Conservation (phyloP, 108 stramenopile species). For the Pseudonitzschia multistriata region DNA sequence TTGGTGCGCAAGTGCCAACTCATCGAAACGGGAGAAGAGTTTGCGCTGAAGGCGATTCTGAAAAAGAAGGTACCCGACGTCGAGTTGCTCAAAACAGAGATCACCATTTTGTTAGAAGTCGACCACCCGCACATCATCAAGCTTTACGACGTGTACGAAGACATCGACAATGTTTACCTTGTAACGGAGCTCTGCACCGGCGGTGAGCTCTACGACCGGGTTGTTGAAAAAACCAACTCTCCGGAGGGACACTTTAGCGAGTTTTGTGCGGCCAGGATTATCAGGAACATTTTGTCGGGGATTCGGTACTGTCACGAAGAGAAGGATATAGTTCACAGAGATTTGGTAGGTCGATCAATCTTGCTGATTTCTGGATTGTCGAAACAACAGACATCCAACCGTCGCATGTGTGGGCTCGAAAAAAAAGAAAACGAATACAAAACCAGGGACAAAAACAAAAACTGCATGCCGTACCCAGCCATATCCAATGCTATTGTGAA, state of each 20-base stretch:
- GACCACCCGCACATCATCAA: slow-evolving; percentile 76
- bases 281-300: slow-evolving; percentile 56
- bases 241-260: slow-evolving; percentile 44
- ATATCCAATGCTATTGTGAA: too few species aligned
- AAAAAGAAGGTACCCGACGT: slow-evolving; percentile 33
- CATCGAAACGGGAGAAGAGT: slow-evolving; percentile 16
- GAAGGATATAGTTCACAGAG: slow-evolving; percentile 63
- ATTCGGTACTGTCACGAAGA: slow-evolving; percentile 70
- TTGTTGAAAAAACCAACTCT: slow-evolving; percentile 47
- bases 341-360: slow-evolving; percentile 33
- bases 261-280: slow-evolving; percentile 45
- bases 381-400: not conserved
- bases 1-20: slow-evolving; percentile 19
- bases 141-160: slow-evolving; percentile 76
- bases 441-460: too few species aligned
- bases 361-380: too few species aligned
- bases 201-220: slow-evolving; percentile 78
- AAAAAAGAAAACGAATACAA: too few species aligned
- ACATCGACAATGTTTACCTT: slow-evolving; percentile 53
- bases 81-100: slow-evolving; percentile 32
- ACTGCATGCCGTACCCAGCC: too few species aligned
- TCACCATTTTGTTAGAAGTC: slow-evolving; percentile 46
- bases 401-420: too few species aligned
- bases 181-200: slow-evolving; percentile 83
- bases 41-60: slow-evolving; percentile 50